Evolutionary conservation across 495 filamentous ascomycete genomes (phyloP).

Genomic region (Hypomontagnella submonticulosa): DNA sequence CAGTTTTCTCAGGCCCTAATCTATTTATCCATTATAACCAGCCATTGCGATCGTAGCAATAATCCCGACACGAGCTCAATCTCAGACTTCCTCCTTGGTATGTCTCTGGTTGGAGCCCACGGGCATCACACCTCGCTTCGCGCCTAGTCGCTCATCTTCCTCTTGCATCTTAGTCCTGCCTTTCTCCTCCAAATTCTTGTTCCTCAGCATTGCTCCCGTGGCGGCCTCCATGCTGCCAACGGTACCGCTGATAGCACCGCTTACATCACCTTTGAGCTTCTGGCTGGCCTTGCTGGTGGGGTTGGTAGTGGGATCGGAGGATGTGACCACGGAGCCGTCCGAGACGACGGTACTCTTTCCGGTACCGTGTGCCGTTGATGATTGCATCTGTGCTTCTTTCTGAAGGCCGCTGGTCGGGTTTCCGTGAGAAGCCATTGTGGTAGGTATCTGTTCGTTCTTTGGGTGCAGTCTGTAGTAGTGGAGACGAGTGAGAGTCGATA

Average conservation of each 20-base stretch:
- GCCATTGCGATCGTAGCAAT: neutral
- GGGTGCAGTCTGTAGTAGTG: neutral
- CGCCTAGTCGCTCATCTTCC: slow-evolving; percentile 40
- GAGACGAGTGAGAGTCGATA: neutral
- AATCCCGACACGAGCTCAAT: neutral
- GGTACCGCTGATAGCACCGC: slow-evolving; percentile 38
- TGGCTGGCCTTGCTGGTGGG: slow-evolving; percentile 27
- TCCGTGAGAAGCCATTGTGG: slow-evolving; percentile 34
- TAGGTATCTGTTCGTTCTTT: neutral
- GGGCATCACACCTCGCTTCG: slow-evolving; percentile 43
- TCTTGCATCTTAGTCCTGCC: slow-evolving; percentile 40
- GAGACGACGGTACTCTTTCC: slow-evolving; percentile 22
- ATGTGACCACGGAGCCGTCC: slow-evolving; percentile 35
- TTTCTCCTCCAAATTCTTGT: slow-evolving; percentile 38
- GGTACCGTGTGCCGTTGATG: slow-evolving; percentile 1
- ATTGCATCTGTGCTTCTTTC: slow-evolving; percentile 23
- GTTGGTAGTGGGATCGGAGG: slow-evolving; percentile 38
- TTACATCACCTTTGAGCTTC: slow-evolving; percentile 43
- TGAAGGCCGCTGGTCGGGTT: slow-evolving; percentile 30
- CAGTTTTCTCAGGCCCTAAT: too few species aligned
- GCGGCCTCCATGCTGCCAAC: slow-evolving; percentile 38
- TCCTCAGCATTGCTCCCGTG: slow-evolving; percentile 29
- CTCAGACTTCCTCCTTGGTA: slow-evolving; percentile 12
- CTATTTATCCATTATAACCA: too few species aligned
- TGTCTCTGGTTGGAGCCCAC: slow-evolving; percentile 37